Percentiles rank a stretch among this genome's conserved stretches.
Conservation (phyloP, 176 grass and related monocot genomes). For the Chrysopogon serrulatus region DNA sequence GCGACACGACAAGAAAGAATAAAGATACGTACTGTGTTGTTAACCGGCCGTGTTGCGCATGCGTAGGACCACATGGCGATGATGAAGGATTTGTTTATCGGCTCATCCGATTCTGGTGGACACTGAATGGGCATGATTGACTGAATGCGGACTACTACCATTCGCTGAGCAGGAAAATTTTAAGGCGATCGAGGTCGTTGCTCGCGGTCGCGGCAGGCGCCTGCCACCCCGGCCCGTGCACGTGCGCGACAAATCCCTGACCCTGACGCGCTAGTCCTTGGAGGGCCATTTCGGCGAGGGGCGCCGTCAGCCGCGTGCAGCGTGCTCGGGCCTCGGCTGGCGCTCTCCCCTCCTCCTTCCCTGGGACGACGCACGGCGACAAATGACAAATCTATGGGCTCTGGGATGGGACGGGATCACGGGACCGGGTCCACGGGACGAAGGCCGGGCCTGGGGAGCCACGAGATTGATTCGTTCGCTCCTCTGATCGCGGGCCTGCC, state of each 20-base stretch:
- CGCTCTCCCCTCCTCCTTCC: no score
- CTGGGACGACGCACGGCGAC: not conserved
- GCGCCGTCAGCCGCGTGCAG: not conserved
- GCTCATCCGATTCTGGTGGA: no score
- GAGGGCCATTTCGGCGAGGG: not conserved
- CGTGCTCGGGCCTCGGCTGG: no score
- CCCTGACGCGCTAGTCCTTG: not conserved
- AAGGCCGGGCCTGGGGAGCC: not conserved
- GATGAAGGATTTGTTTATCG: no score
- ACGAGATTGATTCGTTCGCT: constrained; percentile 26
- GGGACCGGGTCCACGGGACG: not conserved
- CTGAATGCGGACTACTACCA: not conserved
- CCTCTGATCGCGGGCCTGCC: constrained; percentile 1
- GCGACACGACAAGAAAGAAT: no score
- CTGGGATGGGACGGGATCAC: not conserved
- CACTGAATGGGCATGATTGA: no score
- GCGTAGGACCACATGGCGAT: no score
- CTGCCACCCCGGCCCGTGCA: not conserved
- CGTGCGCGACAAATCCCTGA: not conserved
- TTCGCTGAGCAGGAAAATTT: not conserved
- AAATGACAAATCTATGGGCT: not conserved
- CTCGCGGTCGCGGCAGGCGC: not conserved
- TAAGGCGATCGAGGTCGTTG: not conserved
- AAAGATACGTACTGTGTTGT: no score
- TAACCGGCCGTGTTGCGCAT: no score